Conservation (phyloP, 2,329 filamentous ascomycete genomes). For the Lachnellula cervina region DNA sequence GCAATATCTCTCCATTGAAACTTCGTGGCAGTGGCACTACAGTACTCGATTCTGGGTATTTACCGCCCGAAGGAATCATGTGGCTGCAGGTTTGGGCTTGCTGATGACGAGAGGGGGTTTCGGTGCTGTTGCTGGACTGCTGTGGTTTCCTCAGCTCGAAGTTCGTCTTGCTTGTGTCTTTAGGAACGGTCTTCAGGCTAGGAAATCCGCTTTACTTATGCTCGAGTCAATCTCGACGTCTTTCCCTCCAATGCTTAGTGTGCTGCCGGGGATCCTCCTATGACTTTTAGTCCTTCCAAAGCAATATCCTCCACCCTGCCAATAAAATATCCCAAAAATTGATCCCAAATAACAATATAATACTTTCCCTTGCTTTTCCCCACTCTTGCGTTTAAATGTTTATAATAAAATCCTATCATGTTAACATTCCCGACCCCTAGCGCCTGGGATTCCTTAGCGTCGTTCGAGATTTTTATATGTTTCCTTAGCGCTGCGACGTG, state of each 20-base stretch:
- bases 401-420: neutral
- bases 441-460: too few species aligned
- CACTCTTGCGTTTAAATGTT: neutral
- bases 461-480: too few species aligned
- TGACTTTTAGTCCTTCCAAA: too few species aligned
- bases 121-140: slow-evolving; percentile 3
- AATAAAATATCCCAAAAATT: neutral
- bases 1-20: neutral
- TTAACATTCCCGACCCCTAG: too few species aligned
- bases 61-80: neutral
- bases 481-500: too few species aligned
- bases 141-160: slow-evolving; percentile 8
- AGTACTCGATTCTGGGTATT: neutral
- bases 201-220: slow-evolving; percentile 55
- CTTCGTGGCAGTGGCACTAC: neutral
- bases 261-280: slow-evolving; percentile 46
- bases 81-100: neutral
- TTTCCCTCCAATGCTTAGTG: slow-evolving; percentile 59
- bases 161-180: slow-evolving; percentile 19
- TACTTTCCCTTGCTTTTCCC: neutral
- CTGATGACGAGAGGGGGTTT: slow-evolving; percentile 9
- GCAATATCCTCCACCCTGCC: too few species aligned
- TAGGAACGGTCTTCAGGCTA: slow-evolving; percentile 44
- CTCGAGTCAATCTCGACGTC: slow-evolving; percentile 63
- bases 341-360: too few species aligned